Evolutionary conservation across 768 basidiomycete genomes (phyloP).

Genomic region (Phaeotremella fagi): DNA sequence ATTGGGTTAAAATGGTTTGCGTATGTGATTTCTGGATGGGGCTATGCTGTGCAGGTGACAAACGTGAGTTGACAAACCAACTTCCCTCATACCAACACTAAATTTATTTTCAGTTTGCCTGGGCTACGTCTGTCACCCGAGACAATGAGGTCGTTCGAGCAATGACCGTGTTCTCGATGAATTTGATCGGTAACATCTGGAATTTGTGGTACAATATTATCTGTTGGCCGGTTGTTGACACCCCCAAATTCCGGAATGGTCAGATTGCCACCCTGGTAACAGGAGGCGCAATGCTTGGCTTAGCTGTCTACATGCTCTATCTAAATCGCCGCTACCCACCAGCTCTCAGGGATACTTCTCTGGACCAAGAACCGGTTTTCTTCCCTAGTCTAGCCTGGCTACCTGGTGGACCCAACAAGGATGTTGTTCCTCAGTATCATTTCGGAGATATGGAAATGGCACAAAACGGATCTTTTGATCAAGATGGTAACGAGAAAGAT

Average conservation of each 20-base stretch:
- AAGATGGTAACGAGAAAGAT: too few relatives aligned
- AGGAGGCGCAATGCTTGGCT: conserved; percentile 6
- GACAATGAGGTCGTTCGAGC: conserved; percentile 67
- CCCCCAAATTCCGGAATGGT: conserved; percentile 63
- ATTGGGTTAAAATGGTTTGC: conserved; percentile 63
- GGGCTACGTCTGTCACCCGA: conserved; percentile 72
- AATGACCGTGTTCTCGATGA: conserved; percentile 71
- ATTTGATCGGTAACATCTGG: conserved; percentile 51
- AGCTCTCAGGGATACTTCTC: too few relatives aligned
- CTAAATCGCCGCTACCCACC: conserved; percentile 14
- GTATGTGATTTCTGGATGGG: conserved; percentile 64
- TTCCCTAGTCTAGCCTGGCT: too few relatives aligned
- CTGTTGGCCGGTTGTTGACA: conserved; percentile 69
- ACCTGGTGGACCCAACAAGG: too few relatives aligned
- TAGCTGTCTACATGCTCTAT: conserved; percentile 16
- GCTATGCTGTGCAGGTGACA: conserved; percentile 69
- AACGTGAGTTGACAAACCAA: conserved; percentile 47
- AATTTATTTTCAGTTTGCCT: conserved; percentile 62
- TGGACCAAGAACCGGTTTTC: too few relatives aligned
- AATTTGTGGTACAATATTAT: conserved; percentile 45
- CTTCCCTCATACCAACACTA: too few relatives aligned
- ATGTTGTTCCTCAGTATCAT: too few relatives aligned
- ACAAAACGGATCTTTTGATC: too few relatives aligned
- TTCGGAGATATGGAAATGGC: too few relatives aligned
- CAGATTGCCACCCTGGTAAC: conserved; percentile 51